Conservation (phyloP, 139 green algal genomes). For the Diplosphaera chodatii region DNA sequence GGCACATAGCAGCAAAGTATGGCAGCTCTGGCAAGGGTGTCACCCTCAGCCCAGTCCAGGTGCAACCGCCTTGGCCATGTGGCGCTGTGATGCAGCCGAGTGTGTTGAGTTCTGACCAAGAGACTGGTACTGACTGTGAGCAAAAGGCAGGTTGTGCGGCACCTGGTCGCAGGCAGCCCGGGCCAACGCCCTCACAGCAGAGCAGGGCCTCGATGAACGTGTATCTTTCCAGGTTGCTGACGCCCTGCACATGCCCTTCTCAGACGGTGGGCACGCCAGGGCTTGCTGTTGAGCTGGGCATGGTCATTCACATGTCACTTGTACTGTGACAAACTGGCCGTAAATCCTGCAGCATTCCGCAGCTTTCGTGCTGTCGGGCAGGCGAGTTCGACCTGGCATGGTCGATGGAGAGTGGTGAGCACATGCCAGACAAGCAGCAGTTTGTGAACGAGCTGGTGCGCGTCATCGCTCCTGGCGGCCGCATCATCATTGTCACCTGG, state of each 20-base stretch:
- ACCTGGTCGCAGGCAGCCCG: slow-evolving; percentile 62
- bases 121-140: no score
- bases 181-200: slow-evolving; percentile 63
- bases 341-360: no score
- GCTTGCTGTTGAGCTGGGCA: no score
- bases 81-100: no score
- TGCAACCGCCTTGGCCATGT: no score
- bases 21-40: slow-evolving; percentile 64
- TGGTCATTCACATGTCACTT: no score
- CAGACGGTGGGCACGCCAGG: slow-evolving; percentile 34
- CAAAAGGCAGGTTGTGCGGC: no score
- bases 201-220: slow-evolving; percentile 48
- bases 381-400: slow-evolving; percentile 81
- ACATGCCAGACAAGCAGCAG: slow-evolving; percentile 72
- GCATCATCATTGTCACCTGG: slow-evolving; percentile 70
- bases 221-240: slow-evolving; percentile 65
- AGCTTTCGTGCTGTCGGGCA: no score
- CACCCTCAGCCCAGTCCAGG: slow-evolving; percentile 85
- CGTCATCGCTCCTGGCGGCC: slow-evolving; percentile 63
- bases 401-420: slow-evolving; percentile 85
- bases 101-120: no score
- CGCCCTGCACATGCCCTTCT: slow-evolving; percentile 79
- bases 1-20: slow-evolving; percentile 79
- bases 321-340: no score
- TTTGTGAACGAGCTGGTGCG: slow-evolving; percentile 82